Evolutionary conservation across 176 grass and related monocot species (phyloP).

Genomic region (Ampelocalamus luodianensis): DNA sequence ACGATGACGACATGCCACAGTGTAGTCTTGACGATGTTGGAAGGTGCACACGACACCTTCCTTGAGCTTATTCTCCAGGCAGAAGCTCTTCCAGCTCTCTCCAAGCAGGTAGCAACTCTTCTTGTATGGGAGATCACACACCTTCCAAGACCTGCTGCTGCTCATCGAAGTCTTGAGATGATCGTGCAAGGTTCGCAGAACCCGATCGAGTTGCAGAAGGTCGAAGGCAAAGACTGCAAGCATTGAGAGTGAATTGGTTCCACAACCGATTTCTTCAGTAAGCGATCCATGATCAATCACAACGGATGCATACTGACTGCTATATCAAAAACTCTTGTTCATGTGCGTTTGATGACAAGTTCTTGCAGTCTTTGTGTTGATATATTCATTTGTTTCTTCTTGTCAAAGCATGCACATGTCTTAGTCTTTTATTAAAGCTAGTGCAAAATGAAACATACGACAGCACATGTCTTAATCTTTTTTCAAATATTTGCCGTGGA

Average conservation of each 20-base stretch:
- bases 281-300: background rate
- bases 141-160: background rate
- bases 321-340: background rate
- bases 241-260: too few relatives aligned
- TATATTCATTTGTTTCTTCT: too few relatives aligned
- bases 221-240: too few relatives aligned
- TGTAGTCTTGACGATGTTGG: too few relatives aligned
- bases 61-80: constrained; percentile 5
- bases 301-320: background rate
- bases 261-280: background rate
- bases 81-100: background rate
- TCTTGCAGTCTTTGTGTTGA: too few relatives aligned
- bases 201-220: background rate
- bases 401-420: too few relatives aligned
- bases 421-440: too few relatives aligned
- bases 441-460: too few relatives aligned
- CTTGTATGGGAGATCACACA: background rate
- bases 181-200: background rate
- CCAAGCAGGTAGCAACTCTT: background rate
- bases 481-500: too few relatives aligned
- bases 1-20: too few relatives aligned
- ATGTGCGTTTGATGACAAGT: background rate
- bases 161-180: background rate
- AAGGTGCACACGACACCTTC: constrained; percentile 34
- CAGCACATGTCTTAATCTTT: too few relatives aligned